Evolutionary conservation across 129 eudicot genomes (phyloP).

Genomic region (Arctium lappa): DNA sequence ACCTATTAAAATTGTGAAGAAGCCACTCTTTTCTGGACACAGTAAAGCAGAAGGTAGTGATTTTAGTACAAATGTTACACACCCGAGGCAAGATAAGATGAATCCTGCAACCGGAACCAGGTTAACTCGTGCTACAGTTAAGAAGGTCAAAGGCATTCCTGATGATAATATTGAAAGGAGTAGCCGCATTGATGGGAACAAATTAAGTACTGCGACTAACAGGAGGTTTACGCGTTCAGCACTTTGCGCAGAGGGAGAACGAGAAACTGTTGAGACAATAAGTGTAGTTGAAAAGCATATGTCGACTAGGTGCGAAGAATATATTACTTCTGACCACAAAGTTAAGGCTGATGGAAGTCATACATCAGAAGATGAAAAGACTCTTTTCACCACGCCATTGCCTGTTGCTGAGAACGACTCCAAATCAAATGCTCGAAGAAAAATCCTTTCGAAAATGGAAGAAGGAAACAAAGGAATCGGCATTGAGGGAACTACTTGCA

Average conservation of each 20-base stretch:
- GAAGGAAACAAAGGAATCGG: neutral
- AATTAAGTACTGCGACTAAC: constrained; percentile 13
- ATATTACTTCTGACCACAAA: neutral
- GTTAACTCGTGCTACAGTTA: constrained; percentile 35
- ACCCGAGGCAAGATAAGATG: constrained; percentile 10
- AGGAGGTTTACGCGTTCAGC: constrained; percentile 44
- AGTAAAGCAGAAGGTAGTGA: neutral
- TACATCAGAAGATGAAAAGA: constrained; percentile 2
- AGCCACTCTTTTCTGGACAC: constrained; percentile 34
- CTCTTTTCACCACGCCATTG: neutral
- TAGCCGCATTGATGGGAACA: constrained; percentile 12
- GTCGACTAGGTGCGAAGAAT: neutral
- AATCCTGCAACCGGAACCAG: constrained; percentile 26
- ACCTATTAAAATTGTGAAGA: constrained; percentile 24
- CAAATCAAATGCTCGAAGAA: neutral
- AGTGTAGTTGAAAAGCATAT: neutral
- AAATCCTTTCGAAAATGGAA: neutral
- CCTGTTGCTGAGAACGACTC: neutral
- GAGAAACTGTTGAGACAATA: neutral
- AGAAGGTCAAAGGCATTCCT: constrained; percentile 23
- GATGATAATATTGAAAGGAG: constrained; percentile 17
- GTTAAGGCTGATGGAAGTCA: neutral
- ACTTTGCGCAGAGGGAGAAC: constrained; percentile 9
- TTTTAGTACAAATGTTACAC: neutral
- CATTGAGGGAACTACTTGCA: neutral